A percentile compares a stretch with the other conserved stretches of the same genome.
These are phyloP conservation scores for Pseudotsuga menziesii DNA, from an alignment of 75 land plant species.

Conservation along the genomic window DNA sequence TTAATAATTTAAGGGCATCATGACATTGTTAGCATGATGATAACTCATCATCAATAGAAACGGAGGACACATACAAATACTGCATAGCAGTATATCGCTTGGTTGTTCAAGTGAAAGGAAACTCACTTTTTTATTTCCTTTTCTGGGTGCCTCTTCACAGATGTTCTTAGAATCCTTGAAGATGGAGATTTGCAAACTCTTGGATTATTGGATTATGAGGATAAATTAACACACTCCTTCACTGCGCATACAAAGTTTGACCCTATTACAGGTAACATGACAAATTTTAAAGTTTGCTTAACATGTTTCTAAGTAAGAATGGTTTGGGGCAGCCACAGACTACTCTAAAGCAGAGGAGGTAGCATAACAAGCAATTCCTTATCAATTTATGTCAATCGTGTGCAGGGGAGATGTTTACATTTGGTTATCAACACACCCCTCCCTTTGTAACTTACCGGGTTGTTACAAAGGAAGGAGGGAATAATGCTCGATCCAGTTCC, in stretches of 20 bases:
- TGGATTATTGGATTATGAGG: conserved; percentile 84
- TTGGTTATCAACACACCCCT: conserved; percentile 62
- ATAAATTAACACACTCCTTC: conserved; percentile 69
- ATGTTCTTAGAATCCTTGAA: conserved; percentile 80
- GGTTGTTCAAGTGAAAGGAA: conserved; percentile 1
- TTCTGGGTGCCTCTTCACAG: conserved; percentile 23
- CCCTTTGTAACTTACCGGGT: conserved; percentile 81
- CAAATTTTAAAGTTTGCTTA: conserved; percentile 1
- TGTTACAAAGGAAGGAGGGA: conserved; percentile 91
- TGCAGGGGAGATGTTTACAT: conserved; percentile 94
- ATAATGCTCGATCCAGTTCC: conserved; percentile 88
- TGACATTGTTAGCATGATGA: background rate
- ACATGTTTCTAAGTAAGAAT: background rate
- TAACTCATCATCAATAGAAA: background rate
- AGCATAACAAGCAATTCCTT: background rate
- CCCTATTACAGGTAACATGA: conserved; percentile 68
- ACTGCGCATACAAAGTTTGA: conserved; percentile 99
- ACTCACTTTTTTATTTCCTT: background rate
- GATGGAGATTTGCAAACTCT: conserved; percentile 98
- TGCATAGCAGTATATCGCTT: background rate
- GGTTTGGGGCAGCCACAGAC: background rate
- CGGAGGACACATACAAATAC: background rate
- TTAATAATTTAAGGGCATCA: background rate
- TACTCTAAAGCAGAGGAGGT: background rate
- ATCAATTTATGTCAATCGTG: conserved; percentile 4